A percentile compares a stretch with the other conserved stretches of the same genome.
Evolutionary conservation across 768 basidiomycete genomes (phyloP).

Genomic region (Hygrocybe punicea): DNA sequence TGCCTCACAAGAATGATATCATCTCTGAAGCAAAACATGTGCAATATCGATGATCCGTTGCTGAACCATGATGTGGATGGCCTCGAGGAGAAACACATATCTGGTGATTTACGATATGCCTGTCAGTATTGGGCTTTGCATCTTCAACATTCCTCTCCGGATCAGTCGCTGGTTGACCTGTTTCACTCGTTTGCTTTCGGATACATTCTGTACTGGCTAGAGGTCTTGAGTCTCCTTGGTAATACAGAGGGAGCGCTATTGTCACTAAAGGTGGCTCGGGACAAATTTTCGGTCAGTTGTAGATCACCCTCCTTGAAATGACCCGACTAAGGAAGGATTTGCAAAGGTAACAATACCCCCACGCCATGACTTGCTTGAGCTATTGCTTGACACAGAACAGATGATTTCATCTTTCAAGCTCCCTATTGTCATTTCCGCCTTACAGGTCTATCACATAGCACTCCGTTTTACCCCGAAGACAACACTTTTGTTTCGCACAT

Average conservation of each 20-base stretch:
- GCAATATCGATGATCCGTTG: neutral
- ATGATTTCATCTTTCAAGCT: neutral
- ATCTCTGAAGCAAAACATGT: neutral
- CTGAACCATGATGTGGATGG: neutral
- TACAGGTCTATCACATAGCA: neutral
- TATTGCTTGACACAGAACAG: neutral
- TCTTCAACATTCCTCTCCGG: neutral
- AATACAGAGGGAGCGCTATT: neutral
- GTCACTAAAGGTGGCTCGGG: too few species aligned
- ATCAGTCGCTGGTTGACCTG: neutral
- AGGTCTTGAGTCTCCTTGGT: neutral
- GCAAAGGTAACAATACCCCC: neutral
- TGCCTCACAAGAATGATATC: neutral
- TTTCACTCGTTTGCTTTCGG: neutral
- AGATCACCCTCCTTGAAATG: too few species aligned
- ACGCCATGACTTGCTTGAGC: neutral
- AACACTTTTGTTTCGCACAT: neutral
- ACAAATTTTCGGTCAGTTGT: too few species aligned
- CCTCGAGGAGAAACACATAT: neutral
- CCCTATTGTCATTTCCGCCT: neutral
- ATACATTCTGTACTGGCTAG: neutral
- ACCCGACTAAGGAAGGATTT: too few species aligned
- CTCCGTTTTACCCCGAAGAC: neutral
- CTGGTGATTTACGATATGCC: slow-evolving; percentile 1
- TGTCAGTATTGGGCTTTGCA: slow-evolving; percentile 1